Percentiles rank a stretch among this genome's conserved stretches.
Evolutionary conservation across 371 early-diverging fungal genomes (phyloP).

Genomic region (Racocetra persica): DNA sequence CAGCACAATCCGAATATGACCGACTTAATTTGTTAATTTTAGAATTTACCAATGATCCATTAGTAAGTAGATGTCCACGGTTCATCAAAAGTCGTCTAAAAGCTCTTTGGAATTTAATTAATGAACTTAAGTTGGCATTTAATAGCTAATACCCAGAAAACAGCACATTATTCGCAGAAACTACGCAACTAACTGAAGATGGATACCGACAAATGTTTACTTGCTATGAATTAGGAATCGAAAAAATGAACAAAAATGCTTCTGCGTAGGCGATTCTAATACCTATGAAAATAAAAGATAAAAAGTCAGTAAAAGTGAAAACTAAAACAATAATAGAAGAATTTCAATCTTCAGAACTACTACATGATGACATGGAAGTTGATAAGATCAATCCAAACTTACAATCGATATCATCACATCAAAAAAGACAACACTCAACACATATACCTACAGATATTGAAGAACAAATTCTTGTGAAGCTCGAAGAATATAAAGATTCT

Average conservation of each 20-base stretch:
- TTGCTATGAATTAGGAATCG: background rate
- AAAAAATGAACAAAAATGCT: background rate
- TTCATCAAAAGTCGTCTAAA: background rate
- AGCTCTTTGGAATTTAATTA: background rate
- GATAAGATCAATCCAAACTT: background rate
- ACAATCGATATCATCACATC: background rate
- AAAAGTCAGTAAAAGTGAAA: background rate
- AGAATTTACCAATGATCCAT: background rate
- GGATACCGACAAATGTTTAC: too few relatives aligned
- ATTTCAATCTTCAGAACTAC: background rate
- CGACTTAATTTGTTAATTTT: background rate
- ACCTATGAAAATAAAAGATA: background rate
- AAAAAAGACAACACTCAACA: background rate
- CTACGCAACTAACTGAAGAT: background rate
- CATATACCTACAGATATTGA: too few relatives aligned
- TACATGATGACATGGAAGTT: background rate
- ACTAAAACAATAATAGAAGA: background rate
- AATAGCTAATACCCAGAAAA: background rate
- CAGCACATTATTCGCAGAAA: background rate
- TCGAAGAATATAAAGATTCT: too few relatives aligned
- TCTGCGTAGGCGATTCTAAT: background rate
- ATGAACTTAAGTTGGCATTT: background rate
- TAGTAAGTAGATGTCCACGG: background rate
- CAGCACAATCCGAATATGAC: background rate
- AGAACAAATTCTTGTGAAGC: too few relatives aligned